phyloP scores from a whole-genome alignment of 192 early-diverging fungal genomes.

The Geosiphon pyriformis region DNA sequence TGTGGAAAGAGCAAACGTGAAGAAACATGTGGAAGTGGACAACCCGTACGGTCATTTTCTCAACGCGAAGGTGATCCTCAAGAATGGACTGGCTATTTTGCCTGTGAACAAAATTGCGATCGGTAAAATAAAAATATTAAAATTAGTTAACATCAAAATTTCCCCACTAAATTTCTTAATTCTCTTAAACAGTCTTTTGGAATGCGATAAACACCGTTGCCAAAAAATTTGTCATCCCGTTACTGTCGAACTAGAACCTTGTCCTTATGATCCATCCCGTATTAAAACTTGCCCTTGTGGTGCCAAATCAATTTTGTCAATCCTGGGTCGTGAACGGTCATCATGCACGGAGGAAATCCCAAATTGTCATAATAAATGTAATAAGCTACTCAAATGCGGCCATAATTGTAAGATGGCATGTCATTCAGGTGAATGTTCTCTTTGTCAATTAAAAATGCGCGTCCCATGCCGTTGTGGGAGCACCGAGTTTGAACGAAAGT shows the following conservation, averaged over 20 bases:
- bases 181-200: slow-evolving; percentile 40
- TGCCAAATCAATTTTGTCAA: slow-evolving; percentile 29
- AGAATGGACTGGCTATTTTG: slow-evolving; percentile 44
- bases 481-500: slow-evolving; percentile 39
- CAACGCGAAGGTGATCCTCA: slow-evolving; percentile 20
- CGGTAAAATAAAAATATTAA: slow-evolving; percentile 39
- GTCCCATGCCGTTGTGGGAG: slow-evolving; percentile 63
- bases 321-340: slow-evolving; percentile 30
- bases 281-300: slow-evolving; percentile 52
- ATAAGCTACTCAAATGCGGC: slow-evolving; percentile 51
- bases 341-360: slow-evolving; percentile 53
- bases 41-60: slow-evolving; percentile 27
- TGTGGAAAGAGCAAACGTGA: slow-evolving; percentile 58
- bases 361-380: slow-evolving; percentile 57
- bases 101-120: slow-evolving; percentile 44
- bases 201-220: slow-evolving; percentile 51
- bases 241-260: slow-evolving; percentile 32
- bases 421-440: slow-evolving; percentile 59
- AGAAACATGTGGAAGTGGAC: slow-evolving; percentile 56
- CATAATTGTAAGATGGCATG: slow-evolving; percentile 57
- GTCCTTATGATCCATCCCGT: slow-evolving; percentile 46
- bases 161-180: too few relatives aligned
- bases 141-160: too few relatives aligned
- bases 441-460: slow-evolving; percentile 47
- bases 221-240: slow-evolving; percentile 49